These are phyloP conservation scores for Backusella australiensis DNA, from an alignment of 192 early-diverging fungal genomes.

Conservation along the genomic window DNA sequence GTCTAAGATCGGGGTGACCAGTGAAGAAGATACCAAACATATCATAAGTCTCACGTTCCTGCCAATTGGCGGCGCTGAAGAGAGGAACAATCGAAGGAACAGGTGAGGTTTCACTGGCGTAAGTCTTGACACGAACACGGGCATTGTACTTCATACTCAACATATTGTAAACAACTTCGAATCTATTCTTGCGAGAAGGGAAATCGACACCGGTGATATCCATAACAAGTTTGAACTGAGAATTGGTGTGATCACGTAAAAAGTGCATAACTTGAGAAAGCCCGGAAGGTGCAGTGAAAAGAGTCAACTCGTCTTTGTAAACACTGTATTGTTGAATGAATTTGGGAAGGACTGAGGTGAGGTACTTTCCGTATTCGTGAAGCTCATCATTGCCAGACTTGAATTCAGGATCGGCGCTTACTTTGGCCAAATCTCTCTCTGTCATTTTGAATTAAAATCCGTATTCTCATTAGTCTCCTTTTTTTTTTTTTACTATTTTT, in stretches of 20 bases:
- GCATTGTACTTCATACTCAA: slow-evolving; percentile 85
- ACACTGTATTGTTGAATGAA: slow-evolving; percentile 96
- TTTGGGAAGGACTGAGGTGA: slow-evolving; percentile 85
- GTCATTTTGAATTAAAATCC: neutral
- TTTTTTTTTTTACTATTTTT: neutral
- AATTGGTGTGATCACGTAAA: slow-evolving; percentile 88
- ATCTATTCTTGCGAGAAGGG: slow-evolving; percentile 88
- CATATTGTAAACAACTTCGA: slow-evolving; percentile 96
- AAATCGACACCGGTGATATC: slow-evolving; percentile 93
- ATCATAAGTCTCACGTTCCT: slow-evolving; percentile 97
- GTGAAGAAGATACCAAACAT: slow-evolving; percentile 98
- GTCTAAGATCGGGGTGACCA: slow-evolving; percentile 92
- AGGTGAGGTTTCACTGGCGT: slow-evolving; percentile 85
- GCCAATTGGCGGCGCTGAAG: slow-evolving; percentile 91
- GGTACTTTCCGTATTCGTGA: slow-evolving; percentile 88
- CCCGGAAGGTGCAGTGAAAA: slow-evolving; percentile 86
- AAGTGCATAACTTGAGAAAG: slow-evolving; percentile 82
- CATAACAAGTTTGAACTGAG: slow-evolving; percentile 89
- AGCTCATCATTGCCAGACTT: slow-evolving; percentile 47
- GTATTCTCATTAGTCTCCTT: neutral
- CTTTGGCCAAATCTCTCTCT: neutral
- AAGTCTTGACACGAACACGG: slow-evolving; percentile 97
- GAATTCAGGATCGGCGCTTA: slow-evolving; percentile 31
- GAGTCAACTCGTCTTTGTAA: slow-evolving; percentile 97
- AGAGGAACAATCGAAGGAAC: slow-evolving; percentile 85